phyloP scores from a whole-genome alignment of 2,329 filamentous ascomycete species.

The Helotiales sp. region DNA sequence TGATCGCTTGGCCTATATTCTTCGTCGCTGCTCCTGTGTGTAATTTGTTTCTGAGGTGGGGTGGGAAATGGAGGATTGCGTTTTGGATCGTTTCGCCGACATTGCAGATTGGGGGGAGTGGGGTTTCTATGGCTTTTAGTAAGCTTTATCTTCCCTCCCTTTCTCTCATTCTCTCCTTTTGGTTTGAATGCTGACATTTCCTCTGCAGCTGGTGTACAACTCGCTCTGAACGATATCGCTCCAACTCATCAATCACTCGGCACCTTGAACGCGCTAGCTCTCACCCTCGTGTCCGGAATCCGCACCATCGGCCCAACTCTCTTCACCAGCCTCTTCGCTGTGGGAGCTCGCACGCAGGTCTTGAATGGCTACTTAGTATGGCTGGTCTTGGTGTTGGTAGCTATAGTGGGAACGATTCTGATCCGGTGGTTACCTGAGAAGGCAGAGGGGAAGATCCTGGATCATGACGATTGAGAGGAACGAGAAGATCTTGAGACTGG shows the following conservation, averaged over 20 bases:
- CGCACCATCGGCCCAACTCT: conserved; percentile 66
- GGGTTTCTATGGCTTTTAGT: conserved; percentile 51
- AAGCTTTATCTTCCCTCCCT: conserved; percentile 9
- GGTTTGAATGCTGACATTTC: conserved; percentile 33
- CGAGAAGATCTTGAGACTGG: background rate
- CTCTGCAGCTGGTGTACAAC: conserved; percentile 71
- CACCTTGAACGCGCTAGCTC: conserved; percentile 68
- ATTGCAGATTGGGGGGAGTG: conserved; percentile 58
- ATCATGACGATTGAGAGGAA: background rate
- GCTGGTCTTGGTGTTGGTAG: conserved; percentile 51
- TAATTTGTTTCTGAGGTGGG: conserved; percentile 55
- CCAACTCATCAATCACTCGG: conserved; percentile 65
- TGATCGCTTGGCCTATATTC: conserved; percentile 61
- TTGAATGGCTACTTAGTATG: conserved; percentile 66
- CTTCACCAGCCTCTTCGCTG: conserved; percentile 67
- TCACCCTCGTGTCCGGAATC: conserved; percentile 61
- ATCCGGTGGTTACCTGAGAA: conserved; percentile 38
- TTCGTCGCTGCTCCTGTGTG: conserved; percentile 54
- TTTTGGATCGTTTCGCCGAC: conserved; percentile 33
- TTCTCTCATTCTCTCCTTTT: background rate
- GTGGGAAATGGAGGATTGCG: conserved; percentile 34
- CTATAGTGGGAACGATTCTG: conserved; percentile 32
- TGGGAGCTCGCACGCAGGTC: conserved; percentile 62
- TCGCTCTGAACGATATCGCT: conserved; percentile 72
- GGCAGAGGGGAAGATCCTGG: conserved; percentile 25